These are phyloP conservation scores for Thalassiosira exigua DNA, from an alignment of 352 stramenopile species.

Conservation along the genomic window DNA sequence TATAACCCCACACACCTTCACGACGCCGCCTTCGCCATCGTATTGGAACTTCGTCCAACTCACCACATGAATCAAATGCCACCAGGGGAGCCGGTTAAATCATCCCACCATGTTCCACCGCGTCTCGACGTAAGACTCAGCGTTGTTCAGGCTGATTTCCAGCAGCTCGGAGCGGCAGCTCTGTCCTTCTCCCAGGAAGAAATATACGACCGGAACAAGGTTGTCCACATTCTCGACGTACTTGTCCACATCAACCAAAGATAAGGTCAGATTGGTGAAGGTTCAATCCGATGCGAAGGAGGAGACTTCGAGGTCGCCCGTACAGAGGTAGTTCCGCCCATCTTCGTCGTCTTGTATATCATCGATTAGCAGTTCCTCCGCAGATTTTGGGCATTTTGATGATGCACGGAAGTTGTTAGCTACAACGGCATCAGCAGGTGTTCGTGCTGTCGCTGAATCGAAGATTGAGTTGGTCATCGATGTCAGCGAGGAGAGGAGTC, in stretches of 20 bases:
- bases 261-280: slow-evolving; percentile 82
- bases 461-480: slow-evolving; percentile 67
- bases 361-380: slow-evolving; percentile 66
- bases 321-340: slow-evolving; percentile 82
- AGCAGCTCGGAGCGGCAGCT: slow-evolving; percentile 64
- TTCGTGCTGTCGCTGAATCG: neutral
- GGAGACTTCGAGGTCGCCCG: slow-evolving; percentile 71
- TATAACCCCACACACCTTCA: slow-evolving; percentile 45
- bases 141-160: slow-evolving; percentile 53
- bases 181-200: slow-evolving; percentile 41
- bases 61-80: slow-evolving; percentile 81
- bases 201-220: slow-evolving; percentile 69
- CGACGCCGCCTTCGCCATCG: slow-evolving; percentile 4
- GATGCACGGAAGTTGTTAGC: slow-evolving; percentile 1
- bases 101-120: slow-evolving; percentile 84
- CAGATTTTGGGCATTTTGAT: slow-evolving; percentile 28
- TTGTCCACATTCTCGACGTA: slow-evolving; percentile 77
- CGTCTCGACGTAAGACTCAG: slow-evolving; percentile 70
- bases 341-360: slow-evolving; percentile 72
- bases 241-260: slow-evolving; percentile 71
- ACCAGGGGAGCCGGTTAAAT: slow-evolving; percentile 72
- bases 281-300: slow-evolving; percentile 68
- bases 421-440: slow-evolving; percentile 4
- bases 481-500: slow-evolving; percentile 73
- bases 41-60: slow-evolving; percentile 82